These are phyloP conservation scores for Cymodocea nodosa DNA, from an alignment of 116 monocot species.

Conservation along the genomic window DNA sequence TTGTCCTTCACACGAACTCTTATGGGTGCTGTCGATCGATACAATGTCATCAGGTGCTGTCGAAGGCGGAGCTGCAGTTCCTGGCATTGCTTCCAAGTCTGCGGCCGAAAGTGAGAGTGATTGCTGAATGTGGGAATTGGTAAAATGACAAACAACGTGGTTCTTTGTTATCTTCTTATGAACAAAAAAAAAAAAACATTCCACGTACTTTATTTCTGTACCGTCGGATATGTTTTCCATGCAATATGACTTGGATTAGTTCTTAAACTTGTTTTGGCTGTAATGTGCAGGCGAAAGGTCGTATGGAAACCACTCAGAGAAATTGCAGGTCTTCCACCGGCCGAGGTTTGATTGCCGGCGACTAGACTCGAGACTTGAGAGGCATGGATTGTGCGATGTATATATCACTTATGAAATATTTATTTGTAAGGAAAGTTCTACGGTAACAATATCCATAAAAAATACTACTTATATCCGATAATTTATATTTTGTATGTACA, in stretches of 20 bases:
- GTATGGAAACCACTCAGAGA: constrained; percentile 76
- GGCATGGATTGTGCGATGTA: too few species aligned
- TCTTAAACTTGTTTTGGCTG: background rate
- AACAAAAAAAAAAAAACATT: too few species aligned
- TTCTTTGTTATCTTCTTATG: background rate
- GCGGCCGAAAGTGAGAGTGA: constrained; percentile 71
- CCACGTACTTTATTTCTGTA: too few species aligned
- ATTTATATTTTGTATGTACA: too few species aligned
- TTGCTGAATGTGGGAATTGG: constrained; percentile 93
- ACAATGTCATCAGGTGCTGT: constrained; percentile 48
- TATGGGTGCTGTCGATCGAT: too few species aligned
- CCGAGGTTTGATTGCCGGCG: constrained; percentile 9
- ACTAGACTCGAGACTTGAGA: background rate
- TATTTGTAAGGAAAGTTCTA: too few species aligned
- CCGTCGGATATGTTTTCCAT: too few species aligned
- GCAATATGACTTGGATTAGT: background rate
- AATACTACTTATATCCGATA: too few species aligned
- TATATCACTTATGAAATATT: too few species aligned
- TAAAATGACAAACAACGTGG: constrained; percentile 5
- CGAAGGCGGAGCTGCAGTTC: constrained; percentile 86
- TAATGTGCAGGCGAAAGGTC: constrained; percentile 60
- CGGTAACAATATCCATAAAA: too few species aligned
- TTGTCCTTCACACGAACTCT: too few species aligned
- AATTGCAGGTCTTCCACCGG: constrained; percentile 47
- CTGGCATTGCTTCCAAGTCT: constrained; percentile 71